Evolutionary conservation across 169 alveolate genomes (phyloP), one percentile per base, ranked within the genome.

Genomic region (Eimeria brunetti): DNA sequence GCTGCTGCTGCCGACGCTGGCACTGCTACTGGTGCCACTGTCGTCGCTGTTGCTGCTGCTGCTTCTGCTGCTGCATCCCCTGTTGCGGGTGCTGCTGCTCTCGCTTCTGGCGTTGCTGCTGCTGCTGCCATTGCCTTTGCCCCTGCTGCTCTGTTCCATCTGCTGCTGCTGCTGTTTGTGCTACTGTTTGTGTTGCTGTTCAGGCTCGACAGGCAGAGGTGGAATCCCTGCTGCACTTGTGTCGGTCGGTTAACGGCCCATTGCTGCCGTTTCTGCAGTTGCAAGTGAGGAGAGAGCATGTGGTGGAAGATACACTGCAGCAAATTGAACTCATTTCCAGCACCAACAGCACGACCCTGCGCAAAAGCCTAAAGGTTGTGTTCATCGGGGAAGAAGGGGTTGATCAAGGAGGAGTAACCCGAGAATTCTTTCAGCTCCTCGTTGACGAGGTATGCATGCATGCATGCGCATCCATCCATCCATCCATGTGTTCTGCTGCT

Each of bases 391-490:
- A 98, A 91, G 99, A 98, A 86, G 99, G 99, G 18, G 98, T 98
- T 27, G 99, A 98, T 94, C 99, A 98, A 89, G 99, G 99, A 7
- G 99, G 99, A 30, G 98, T 98, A 5, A 95, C 97, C 89, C 98
- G 98, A 95, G 99, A 98, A 92, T 98, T 98, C 88, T 98, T 98
- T 94, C 97, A 97, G 88, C 97, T 98, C 46, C 97, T 98, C 85
- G 97, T 98, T 49, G 97, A 97, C 49, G 96, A 94, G 96, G 96
- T 85, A n/a, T 30, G 85, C 85, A 73, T 18, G 51, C 11, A 14
- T 20, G 56, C 41, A 75, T 67, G 1, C 20, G 78, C 78, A 14
- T 30, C 78, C n/a, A 24, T 67, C 78, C 0, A n/a, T 18, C 44
- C 22, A n/a, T 27, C 24, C 0, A 1, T 36, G 8, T 73, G 36